Evolutionary conservation across 805 yeast genomes (phyloP).

Genomic region (Tetrapisispora nanseiensis): DNA sequence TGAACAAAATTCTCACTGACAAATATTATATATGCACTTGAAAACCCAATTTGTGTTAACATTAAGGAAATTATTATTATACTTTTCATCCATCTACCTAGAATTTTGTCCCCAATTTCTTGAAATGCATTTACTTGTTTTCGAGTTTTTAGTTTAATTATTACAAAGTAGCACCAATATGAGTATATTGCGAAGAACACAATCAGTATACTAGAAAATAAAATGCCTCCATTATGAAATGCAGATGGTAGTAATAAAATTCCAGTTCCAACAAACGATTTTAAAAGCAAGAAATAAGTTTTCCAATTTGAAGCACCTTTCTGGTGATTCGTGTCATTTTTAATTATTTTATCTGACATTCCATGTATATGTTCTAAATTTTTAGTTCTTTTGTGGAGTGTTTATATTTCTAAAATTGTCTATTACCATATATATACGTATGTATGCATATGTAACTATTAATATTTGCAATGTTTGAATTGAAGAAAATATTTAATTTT

Average conservation of each 20-base stretch:
- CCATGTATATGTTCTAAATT: neutral
- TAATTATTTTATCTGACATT: neutral
- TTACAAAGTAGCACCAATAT: conserved; percentile 65
- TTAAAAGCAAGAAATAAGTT: conserved; percentile 60
- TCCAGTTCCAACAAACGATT: conserved; percentile 73
- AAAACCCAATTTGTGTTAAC: conserved; percentile 69
- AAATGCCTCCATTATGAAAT: conserved; percentile 62
- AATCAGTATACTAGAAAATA: conserved; percentile 45
- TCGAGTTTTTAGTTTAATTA: conserved; percentile 47
- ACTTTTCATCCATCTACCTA: conserved; percentile 56
- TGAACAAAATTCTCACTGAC: conserved; percentile 64
- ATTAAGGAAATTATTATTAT: conserved; percentile 56
- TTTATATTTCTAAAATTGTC: too few species aligned
- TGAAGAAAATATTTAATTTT: too few species aligned
- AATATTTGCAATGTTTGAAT: too few species aligned
- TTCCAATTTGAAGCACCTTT: conserved; percentile 46
- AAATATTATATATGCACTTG: conserved; percentile 71
- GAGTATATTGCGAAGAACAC: conserved; percentile 58
- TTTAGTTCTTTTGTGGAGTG: neutral
- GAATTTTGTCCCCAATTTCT: conserved; percentile 56
- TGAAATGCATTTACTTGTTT: conserved; percentile 64
- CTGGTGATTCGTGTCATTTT: neutral
- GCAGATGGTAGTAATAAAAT: conserved; percentile 61
- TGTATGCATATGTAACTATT: too few species aligned
- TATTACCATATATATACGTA: too few species aligned